phyloP scores from a whole-genome alignment of 768 basidiomycete genomes.

The Epithele typhae region DNA sequence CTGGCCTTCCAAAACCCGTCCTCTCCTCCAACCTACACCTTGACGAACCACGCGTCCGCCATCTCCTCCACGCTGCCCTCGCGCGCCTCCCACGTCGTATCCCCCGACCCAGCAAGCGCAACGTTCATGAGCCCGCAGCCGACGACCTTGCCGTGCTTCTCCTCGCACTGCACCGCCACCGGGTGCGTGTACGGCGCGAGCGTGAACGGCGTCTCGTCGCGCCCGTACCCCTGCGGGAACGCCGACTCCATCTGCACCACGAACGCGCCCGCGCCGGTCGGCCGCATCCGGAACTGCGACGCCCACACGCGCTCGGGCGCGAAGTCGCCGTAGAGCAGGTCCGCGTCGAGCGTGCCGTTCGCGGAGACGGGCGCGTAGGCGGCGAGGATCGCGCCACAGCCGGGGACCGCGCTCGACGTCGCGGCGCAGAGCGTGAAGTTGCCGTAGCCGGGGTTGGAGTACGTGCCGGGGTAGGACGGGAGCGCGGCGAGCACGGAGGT shows the following conservation, averaged over 20 bases:
- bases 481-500: too few species aligned
- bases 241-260: neutral
- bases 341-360: neutral
- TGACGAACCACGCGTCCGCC: too few species aligned
- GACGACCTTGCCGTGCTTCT: neutral
- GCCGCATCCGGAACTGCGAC: neutral
- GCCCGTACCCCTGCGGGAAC: neutral
- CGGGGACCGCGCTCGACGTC: slow-evolving; percentile 11
- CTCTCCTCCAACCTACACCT: too few species aligned
- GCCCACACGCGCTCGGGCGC: neutral
- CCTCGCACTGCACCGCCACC: neutral
- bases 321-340: neutral
- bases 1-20: too few species aligned
- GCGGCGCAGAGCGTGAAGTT: slow-evolving; percentile 32
- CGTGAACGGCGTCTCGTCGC: neutral
- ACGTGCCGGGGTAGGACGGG: slow-evolving; percentile 24
- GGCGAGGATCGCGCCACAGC: slow-evolving; percentile 21
- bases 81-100: too few species aligned
- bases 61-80: too few species aligned
- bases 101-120: too few species aligned
- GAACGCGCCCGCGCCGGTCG: neutral
- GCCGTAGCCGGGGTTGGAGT: slow-evolving; percentile 35
- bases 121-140: neutral
- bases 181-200: neutral
- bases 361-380: slow-evolving; percentile 26